Base-by-base conservation (phyloP, 1,284 basidiomycete species). In the Testicularia cyperi region DNA sequence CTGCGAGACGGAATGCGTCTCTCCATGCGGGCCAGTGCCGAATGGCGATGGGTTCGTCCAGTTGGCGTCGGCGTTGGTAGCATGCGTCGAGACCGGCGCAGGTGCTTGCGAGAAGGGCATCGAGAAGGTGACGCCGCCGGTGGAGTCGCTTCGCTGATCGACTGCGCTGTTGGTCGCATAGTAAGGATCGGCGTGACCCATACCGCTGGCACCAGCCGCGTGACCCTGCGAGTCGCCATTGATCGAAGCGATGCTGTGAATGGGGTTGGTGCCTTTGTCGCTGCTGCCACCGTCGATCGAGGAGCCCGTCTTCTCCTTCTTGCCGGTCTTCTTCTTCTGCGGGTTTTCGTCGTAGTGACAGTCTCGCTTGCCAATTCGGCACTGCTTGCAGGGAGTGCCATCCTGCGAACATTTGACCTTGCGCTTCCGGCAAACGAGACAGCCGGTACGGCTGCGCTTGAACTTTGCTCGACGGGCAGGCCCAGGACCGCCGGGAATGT, bases 381-480 rank as follows among this genome's bases (percentile, higher is more conserved):
- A 72, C 32, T 72, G 68, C 44, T 68, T 70, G 62, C 70, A 72
- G 5, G 70, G 70, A 6, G 52, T 65, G 10, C 70, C 70, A 27
- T 72, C 70, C 46, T 72, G 70, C 19, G 51, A 44, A 26, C 70
- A 72, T 46, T 72, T 72, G 46, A 72, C 68, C 41, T 72, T 72
- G 20, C 70, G 44, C 54, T 70, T 71, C 38, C 70, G 48, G 54
- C 70, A 72, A 23, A 70, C 63, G 25, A 72, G 49, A 34, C 70
- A 72, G 14, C 68, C 70, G 8, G 65, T 72, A 22, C 70, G 48
- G 38, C 46, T 54, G 18, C 70, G 61, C 51, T 61, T 70, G 63
- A 72, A 72, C 40, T 72, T 72, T 38, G 57, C 53, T 21, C 65
- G 44, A 18, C 70, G 55, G 18, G 53, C 57, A 12, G 66, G 51